Evolutionary conservation across 2,329 filamentous ascomycete genomes (phyloP).

Genomic region (Pseudonectria buxi): DNA sequence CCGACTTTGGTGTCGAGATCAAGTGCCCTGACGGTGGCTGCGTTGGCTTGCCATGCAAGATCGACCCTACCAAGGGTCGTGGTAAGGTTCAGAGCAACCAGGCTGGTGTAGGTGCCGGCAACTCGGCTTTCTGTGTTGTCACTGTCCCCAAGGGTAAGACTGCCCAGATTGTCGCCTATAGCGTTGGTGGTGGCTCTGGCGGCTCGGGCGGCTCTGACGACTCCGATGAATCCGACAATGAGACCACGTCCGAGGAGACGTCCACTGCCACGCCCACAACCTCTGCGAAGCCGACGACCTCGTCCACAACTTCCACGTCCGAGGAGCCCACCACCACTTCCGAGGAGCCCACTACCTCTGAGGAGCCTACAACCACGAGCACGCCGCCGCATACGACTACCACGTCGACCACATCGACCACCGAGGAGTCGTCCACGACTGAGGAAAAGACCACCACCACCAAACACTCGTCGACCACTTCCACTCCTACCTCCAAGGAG

Average conservation of each 20-base stretch:
- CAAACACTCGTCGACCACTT: constrained; percentile 5
- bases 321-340: constrained; percentile 19
- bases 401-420: constrained; percentile 24
- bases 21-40: constrained; percentile 60
- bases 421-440: constrained; percentile 7
- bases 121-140: constrained; percentile 67
- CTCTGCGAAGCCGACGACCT: constrained; percentile 12
- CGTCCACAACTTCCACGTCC: constrained; percentile 8
- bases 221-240: constrained; percentile 11
- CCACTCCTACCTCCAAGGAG: constrained; percentile 9
- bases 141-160: constrained; percentile 61
- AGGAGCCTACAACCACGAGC: constrained; percentile 6
- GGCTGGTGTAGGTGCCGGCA: constrained; percentile 55
- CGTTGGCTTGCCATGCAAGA: constrained; percentile 67
- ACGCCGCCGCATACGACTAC: constrained; percentile 11
- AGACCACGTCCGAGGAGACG: constrained; percentile 9
- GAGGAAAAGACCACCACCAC: constrained; percentile 6
- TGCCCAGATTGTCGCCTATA: constrained; percentile 61
- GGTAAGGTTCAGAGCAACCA: constrained; percentile 53
- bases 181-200: constrained; percentile 19
- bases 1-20: constrained; percentile 62
- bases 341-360: constrained; percentile 8
- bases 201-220: constrained; percentile 3
- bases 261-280: constrained; percentile 12
- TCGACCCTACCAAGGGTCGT: constrained; percentile 53